phyloP scores from a whole-genome alignment of 2,329 filamentous ascomycete species.

The Periconia sp. region DNA sequence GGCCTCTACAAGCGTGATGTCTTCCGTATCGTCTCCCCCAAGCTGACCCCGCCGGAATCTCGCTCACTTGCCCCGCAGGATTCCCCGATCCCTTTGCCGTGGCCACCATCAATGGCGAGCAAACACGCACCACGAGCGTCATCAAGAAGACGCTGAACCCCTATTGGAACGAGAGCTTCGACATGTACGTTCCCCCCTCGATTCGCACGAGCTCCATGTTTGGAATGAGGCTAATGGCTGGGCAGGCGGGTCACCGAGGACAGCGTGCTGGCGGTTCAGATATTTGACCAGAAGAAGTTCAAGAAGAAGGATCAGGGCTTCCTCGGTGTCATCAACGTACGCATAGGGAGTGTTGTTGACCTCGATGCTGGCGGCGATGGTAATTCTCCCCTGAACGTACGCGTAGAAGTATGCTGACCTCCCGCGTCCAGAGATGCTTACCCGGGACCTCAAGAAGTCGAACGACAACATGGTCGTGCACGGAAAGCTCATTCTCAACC shows the following conservation, averaged over 20 bases:
- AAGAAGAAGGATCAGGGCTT: constrained; percentile 99
- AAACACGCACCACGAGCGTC: constrained; percentile 96
- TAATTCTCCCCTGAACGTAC: constrained; percentile 52
- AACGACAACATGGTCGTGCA: constrained; percentile 98
- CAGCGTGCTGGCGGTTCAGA: constrained; percentile 95
- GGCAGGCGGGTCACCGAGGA: constrained; percentile 87
- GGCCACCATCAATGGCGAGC: constrained; percentile 94
- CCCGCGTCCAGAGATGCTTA: constrained; percentile 80
- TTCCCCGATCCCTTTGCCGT: constrained; percentile 98
- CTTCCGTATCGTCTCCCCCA: constrained; percentile 73
- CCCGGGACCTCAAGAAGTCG: constrained; percentile 94
- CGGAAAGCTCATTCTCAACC: constrained; percentile 94
- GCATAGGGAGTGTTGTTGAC: constrained; percentile 93
- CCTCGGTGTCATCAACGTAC: constrained; percentile 95
- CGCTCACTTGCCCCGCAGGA: constrained; percentile 62
- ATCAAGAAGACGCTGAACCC: constrained; percentile 98
- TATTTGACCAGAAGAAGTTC: constrained; percentile 99
- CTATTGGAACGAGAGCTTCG: constrained; percentile 99
- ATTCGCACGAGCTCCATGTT: constrained; percentile 6
- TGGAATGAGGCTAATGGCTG: constrained; percentile 27
- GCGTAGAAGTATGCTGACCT: constrained; percentile 28
- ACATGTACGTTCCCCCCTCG: constrained; percentile 72
- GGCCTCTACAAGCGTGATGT: constrained; percentile 99
- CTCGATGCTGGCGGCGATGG: constrained; percentile 88
- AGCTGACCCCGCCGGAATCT: constrained; percentile 11